Conservation (phyloP, 495 filamentous ascomycete genomes). For the Daldinia concentrica region DNA sequence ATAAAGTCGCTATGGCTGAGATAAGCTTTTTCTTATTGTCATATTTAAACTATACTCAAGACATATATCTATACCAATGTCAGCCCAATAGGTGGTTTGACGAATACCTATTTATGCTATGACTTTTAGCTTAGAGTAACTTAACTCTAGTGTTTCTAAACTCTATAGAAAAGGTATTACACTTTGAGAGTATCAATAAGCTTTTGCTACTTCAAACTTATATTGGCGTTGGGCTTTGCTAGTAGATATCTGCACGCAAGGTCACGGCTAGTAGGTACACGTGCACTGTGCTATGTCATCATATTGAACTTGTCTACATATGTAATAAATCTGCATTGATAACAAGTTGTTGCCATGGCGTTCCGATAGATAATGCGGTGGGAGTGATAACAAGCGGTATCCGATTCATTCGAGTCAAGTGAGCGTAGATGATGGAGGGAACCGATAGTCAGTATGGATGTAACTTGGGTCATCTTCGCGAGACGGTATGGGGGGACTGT, state of each 20-base stretch:
- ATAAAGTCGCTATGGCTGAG: not conserved
- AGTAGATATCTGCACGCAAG: too few species aligned
- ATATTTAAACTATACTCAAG: not conserved
- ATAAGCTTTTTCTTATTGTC: not conserved
- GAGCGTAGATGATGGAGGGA: slow-evolving; percentile 1
- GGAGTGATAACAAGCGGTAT: not conserved
- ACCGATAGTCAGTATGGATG: not conserved
- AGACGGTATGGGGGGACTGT: not conserved
- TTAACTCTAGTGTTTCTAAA: too few species aligned
- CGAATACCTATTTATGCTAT: not conserved
- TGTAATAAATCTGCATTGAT: not conserved
- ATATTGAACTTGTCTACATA: not conserved
- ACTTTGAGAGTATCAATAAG: too few species aligned
- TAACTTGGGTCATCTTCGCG: not conserved
- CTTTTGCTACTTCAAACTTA: too few species aligned
- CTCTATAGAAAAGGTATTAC: too few species aligned
- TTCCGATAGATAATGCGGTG: not conserved
- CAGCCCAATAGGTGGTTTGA: not conserved
- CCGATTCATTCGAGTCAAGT: not conserved
- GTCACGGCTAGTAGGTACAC: too few species aligned
- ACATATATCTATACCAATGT: not conserved
- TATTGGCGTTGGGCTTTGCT: too few species aligned
- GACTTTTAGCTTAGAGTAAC: too few species aligned
- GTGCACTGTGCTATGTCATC: not conserved
- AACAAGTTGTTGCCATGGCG: not conserved